Conservation (phyloP, 2,329 filamentous ascomycete genomes). For the Escovopsis weberi region DNA sequence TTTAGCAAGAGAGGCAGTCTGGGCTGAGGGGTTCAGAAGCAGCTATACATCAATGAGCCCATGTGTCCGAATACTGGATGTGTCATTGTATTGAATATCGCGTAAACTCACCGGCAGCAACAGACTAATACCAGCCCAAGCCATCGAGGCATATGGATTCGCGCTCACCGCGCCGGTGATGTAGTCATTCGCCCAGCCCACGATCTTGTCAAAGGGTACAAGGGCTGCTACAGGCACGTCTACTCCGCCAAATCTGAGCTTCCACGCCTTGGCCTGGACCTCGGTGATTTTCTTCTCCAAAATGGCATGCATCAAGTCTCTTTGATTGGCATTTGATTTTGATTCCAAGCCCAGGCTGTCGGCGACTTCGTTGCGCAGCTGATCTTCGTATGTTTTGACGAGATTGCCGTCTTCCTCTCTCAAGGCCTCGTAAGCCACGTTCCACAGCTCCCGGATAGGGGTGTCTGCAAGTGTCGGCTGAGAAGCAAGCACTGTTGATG, state of each 20-base stretch:
- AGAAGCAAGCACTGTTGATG: background rate
- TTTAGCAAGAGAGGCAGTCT: background rate
- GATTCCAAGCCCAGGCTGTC: background rate
- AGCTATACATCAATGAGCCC: background rate
- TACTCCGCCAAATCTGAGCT: background rate
- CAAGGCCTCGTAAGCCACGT: background rate
- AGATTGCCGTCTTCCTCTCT: background rate
- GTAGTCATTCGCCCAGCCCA: background rate
- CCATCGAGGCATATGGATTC: constrained; percentile 1
- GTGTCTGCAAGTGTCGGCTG: background rate
- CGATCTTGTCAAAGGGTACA: background rate
- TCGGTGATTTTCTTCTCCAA: background rate
- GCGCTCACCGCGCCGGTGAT: background rate
- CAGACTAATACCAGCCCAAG: constrained; percentile 1
- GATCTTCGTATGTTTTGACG: background rate
- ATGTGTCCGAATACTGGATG: no score
- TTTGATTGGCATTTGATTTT: background rate
- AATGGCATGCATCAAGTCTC: background rate
- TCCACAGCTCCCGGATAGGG: background rate
- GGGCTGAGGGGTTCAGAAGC: background rate
- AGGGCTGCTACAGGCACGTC: background rate
- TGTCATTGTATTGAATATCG: no score
- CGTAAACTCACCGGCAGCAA: background rate
- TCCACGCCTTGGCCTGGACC: background rate
- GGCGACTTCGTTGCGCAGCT: background rate